Percentiles rank a stretch among this genome's conserved stretches.
phyloP scores from a whole-genome alignment of 345 rosid genomes.

The Linum tenue region DNA sequence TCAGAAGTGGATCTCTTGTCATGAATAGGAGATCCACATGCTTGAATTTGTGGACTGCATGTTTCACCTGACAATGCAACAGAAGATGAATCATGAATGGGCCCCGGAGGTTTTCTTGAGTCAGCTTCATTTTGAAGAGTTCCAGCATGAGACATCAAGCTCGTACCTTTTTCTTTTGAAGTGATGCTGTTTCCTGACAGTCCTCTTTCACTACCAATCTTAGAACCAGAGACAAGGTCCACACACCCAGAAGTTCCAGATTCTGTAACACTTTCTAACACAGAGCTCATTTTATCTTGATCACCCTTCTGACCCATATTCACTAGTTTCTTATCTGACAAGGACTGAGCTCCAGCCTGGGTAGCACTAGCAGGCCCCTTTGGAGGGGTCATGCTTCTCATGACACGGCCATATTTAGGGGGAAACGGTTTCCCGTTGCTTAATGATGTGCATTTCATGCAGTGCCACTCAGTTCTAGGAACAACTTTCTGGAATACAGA shows the following conservation, averaged over 20 bases:
- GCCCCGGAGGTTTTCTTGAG: slow-evolving; percentile 13
- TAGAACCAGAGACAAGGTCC: slow-evolving; percentile 21
- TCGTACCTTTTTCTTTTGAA: slow-evolving; percentile 17
- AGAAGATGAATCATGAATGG: slow-evolving; percentile 19
- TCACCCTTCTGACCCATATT: slow-evolving; percentile 29
- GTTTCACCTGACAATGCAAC: slow-evolving; percentile 17
- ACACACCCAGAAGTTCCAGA: slow-evolving; percentile 19
- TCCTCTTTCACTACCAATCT: slow-evolving; percentile 20
- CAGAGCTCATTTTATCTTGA: slow-evolving; percentile 38
- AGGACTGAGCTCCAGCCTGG: slow-evolving; percentile 35
- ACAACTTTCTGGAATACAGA: slow-evolving; percentile 50
- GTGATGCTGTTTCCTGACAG: slow-evolving; percentile 15
- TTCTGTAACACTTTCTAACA: slow-evolving; percentile 24
- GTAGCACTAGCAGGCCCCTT: slow-evolving; percentile 45
- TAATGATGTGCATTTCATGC: slow-evolving; percentile 58
- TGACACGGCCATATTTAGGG: slow-evolving; percentile 78
- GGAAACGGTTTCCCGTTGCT: slow-evolving; percentile 80
- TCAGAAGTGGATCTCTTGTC: neutral
- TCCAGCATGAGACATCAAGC: slow-evolving; percentile 22
- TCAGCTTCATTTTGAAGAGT: slow-evolving; percentile 12
- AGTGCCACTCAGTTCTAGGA: slow-evolving; percentile 89
- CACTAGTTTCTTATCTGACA: slow-evolving; percentile 47
- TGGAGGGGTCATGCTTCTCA: slow-evolving; percentile 46
- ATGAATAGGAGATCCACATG: neutral
- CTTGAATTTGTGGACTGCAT: neutral